These are phyloP conservation scores for Apophysomyces variabilis DNA, from an alignment of 371 early-diverging fungal genomes.

Conservation along the genomic window DNA sequence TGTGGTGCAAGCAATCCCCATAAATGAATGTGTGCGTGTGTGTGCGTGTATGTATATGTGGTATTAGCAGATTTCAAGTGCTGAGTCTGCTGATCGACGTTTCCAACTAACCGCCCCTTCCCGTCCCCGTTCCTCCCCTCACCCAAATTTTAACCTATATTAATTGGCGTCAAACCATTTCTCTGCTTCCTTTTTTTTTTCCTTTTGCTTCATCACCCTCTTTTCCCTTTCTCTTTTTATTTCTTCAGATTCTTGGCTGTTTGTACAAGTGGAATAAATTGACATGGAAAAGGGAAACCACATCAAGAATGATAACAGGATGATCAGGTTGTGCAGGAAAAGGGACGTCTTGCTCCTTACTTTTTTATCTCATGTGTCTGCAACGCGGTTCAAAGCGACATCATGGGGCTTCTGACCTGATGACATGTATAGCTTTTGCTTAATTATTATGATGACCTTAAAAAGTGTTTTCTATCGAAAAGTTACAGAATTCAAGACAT, in stretches of 20 bases:
- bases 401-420: too few relatives aligned
- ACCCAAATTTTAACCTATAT: background rate
- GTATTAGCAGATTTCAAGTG: constrained; percentile 7
- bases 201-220: background rate
- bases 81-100: constrained; percentile 11
- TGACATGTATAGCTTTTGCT: too few relatives aligned
- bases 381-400: too few relatives aligned
- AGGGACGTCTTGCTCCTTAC: too few relatives aligned
- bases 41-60: background rate
- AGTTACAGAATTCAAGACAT: too few relatives aligned
- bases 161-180: background rate
- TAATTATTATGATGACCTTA: too few relatives aligned
- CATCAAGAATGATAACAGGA: too few relatives aligned
- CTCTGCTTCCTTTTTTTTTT: background rate
- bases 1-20: constrained; percentile 8
- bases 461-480: too few relatives aligned
- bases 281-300: too few relatives aligned
- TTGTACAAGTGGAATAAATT: background rate
- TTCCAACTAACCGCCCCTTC: background rate
- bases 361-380: too few relatives aligned
- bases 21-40: constrained; percentile 4
- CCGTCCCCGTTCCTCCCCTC: background rate
- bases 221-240: background rate
- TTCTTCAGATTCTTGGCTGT: constrained; percentile 9
- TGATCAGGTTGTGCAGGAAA: too few relatives aligned